Evolutionary conservation across 2,329 filamentous ascomycete species (phyloP).

Genomic region (Tolypocladium tundrense): DNA sequence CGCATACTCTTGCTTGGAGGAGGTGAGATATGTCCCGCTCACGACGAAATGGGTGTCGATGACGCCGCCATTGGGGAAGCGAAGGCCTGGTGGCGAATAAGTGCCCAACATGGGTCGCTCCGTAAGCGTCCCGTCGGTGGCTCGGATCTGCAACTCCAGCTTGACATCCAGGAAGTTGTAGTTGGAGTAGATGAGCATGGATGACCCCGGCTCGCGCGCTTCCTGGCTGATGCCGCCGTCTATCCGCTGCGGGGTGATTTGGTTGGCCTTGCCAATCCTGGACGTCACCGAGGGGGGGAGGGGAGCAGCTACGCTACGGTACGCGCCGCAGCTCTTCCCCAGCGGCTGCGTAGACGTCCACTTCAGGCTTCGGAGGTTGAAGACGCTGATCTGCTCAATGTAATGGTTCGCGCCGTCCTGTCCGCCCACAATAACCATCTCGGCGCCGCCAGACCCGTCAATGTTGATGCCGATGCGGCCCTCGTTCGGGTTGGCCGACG

Average conservation of each 20-base stretch:
- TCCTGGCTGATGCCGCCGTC: conserved; percentile 43
- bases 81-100: conserved; percentile 81
- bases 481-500: conserved; percentile 73
- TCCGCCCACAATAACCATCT: conserved; percentile 95
- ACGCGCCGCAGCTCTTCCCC: conserved; percentile 89
- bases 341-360: conserved; percentile 87
- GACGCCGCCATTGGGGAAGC: conserved; percentile 91
- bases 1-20: conserved; percentile 95
- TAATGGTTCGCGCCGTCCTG: conserved; percentile 98
- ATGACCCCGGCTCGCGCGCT: conserved; percentile 45
- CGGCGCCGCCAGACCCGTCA: conserved; percentile 82
- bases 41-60: conserved; percentile 96
- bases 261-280: conserved; percentile 53
- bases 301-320: conserved; percentile 88
- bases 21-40: conserved; percentile 93
- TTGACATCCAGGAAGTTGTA: conserved; percentile 99
- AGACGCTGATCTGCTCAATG: conserved; percentile 97
- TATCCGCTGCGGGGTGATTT: conserved; percentile 26
- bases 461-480: conserved; percentile 80
- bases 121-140: conserved; percentile 70
- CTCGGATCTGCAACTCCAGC: conserved; percentile 80
- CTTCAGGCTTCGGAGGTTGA: conserved; percentile 88
- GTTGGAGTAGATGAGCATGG: conserved; percentile 97
- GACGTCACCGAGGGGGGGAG: conserved; percentile 56
- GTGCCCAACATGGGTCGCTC: conserved; percentile 84